Evolutionary conservation across 345 rosid species (phyloP), one percentile per base, ranked within the genome.

Genomic region (Salix purpurea): DNA sequence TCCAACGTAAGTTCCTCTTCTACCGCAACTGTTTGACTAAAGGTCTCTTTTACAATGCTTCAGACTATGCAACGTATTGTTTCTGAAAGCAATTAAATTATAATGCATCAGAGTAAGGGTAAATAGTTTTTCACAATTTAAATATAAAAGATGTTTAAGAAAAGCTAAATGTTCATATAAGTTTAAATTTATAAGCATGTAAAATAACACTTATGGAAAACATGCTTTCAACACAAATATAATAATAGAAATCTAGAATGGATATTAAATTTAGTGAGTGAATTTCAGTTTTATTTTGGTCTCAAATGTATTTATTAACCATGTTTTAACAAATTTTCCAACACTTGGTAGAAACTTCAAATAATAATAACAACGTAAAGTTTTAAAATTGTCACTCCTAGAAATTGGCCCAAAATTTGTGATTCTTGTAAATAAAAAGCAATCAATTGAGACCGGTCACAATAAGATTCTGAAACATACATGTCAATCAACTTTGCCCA

Each of bases 1-100:
- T 13, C 84, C 84, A 3, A 74, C 84, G 84, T 81, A 74, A 77
- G 75, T 54, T 65, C 50, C 71, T 24, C 15, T n/a, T 46, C 72
- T 79, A 15, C 21, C 7, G 5, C 14, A 1, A 62, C 4, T 7
- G 52, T 23, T 15, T 2, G 11, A 30, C n/a, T 26, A 11, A 64
- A 61, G n/a, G 18, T 4, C 30, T 19, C 52, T 23, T 46, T 11
- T 2, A 62, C 52, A 39, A 58, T 24, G 23, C 9, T 18, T 18
- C 40, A 65, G 21, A 18, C 12, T 8, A 6, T 36, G n/a, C 3
- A 24, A 28, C 10, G 13, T 28, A 26, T 34, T 34, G 37, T 34
- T 34, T 34, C 0, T 34, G 37, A 34, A 34, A 5, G 4, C 37
- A 34, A 34, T 34, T 34, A 34, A 34, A 34, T 34, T 34, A 34